Conservation (phyloP, 2,329 filamentous ascomycete genomes). For the Stenocarpella maydis region DNA sequence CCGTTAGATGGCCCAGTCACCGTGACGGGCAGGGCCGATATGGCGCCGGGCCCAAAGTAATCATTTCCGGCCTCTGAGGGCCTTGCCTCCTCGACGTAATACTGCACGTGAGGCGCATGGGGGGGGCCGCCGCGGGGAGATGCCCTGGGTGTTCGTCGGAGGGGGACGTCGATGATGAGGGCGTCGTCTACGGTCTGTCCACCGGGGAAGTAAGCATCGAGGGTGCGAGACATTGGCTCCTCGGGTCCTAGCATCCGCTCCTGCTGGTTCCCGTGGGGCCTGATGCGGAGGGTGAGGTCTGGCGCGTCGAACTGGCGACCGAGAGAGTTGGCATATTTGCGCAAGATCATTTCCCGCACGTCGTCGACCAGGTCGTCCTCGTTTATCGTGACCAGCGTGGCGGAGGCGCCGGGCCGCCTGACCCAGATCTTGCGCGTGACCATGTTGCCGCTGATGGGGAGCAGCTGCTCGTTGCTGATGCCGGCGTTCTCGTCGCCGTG, state of each 20-base stretch:
- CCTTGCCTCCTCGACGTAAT: constrained; percentile 68
- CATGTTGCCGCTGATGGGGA: constrained; percentile 59
- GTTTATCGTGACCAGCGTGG: constrained; percentile 84
- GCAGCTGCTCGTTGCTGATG: constrained; percentile 44
- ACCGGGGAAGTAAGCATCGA: constrained; percentile 85
- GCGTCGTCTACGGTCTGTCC: constrained; percentile 91
- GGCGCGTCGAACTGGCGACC: constrained; percentile 90
- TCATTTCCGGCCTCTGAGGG: constrained; percentile 76
- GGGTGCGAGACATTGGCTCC: constrained; percentile 78
- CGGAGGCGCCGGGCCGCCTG: constrained; percentile 82
- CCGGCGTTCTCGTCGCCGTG: constrained; percentile 49
- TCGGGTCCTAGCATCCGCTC: constrained; percentile 85
- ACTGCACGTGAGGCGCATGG: constrained; percentile 52
- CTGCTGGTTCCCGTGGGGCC: constrained; percentile 69
- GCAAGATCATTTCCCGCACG: constrained; percentile 88
- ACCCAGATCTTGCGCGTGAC: constrained; percentile 91
- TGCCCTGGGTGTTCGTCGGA: constrained; percentile 77
- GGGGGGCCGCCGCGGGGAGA: constrained; percentile 71
- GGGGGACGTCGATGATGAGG: constrained; percentile 86
- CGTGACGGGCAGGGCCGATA: constrained; percentile 52
- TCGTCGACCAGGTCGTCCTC: constrained; percentile 95
- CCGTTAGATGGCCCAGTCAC: constrained; percentile 48
- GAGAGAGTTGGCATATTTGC: constrained; percentile 93
- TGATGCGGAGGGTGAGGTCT: constrained; percentile 82
- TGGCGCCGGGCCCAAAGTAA: constrained; percentile 77